Evolutionary conservation across 805 yeast genomes (phyloP), one percentile per base, ranked within the genome.

Genomic region (Lipomyces sp.): DNA sequence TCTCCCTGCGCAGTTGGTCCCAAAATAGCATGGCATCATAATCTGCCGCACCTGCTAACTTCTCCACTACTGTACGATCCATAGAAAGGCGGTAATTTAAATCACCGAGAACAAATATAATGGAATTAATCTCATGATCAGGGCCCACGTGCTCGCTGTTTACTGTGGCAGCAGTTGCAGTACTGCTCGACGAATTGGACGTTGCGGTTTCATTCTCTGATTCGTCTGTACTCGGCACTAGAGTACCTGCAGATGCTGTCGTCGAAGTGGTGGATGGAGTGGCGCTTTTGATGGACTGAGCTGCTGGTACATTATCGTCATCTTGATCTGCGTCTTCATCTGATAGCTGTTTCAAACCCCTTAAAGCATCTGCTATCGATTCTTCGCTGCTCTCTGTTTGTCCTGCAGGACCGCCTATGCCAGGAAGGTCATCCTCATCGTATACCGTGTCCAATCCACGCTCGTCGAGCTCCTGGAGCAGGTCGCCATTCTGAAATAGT

Each of bases 21-120:
- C 69, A 65, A 11, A 67, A 62, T 19, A 76, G 43, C 18, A 81
- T 55, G 0, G 68, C 63, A 1, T 60, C 58, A 59, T 67, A 67
- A 32, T 71, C 67, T 19, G 66, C 51, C 3, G 55, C 55, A 4
- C 64, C 56, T 6, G 71, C 55, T 37, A 70, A 53, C 23, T 64
- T 66, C 5, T 62, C 59, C 0, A 70, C 61, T 21, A 62, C 62
- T 4, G 63, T 68, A 6, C 55, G 60, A 7, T 68, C 62, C 42
- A 71, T 63, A 13, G 62, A 59, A 4, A 72, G 57, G 42, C 85
- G 67, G 58, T 77, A 80, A 59, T 81, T 80, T 49, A 80, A 62
- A 58, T 80, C 85, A 6, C 85, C 85, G 26, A 74, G 67, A 11
- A 76, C 63, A 21, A 80, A 63, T 0, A 72, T 61, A 26, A 63